A percentile compares a stretch with the other conserved stretches of the same genome.
phyloP scores from a whole-genome alignment of 805 yeast genomes.

The Ogataea dorogensis region DNA sequence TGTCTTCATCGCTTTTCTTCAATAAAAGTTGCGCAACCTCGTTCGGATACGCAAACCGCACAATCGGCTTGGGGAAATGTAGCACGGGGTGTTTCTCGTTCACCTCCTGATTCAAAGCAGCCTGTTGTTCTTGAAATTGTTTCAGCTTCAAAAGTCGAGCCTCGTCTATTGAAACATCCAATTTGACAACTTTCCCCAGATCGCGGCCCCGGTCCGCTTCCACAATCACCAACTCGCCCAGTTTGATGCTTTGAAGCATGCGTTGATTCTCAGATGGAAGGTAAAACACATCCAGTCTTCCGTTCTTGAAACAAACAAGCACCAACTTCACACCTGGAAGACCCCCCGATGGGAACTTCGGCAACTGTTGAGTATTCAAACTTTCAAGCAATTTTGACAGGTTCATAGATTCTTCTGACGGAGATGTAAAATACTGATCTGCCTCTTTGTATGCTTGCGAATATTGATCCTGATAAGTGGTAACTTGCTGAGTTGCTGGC shows the following conservation, averaged over 20 bases:
- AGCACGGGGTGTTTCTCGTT: conserved; percentile 43
- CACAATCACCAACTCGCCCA: conserved; percentile 73
- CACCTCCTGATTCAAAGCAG: conserved; percentile 47
- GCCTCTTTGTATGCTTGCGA: conserved; percentile 28
- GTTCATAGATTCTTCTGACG: conserved; percentile 26
- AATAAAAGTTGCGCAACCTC: conserved; percentile 58
- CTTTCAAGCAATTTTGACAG: conserved; percentile 24
- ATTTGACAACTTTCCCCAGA: conserved; percentile 61
- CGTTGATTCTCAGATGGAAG: conserved; percentile 41
- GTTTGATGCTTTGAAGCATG: conserved; percentile 33
- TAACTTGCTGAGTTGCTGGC: conserved; percentile 6
- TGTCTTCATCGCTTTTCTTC: conserved; percentile 67
- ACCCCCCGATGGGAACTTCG: conserved; percentile 33
- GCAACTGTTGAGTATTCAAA: conserved; percentile 28
- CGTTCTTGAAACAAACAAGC: conserved; percentile 74
- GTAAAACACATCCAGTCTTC: conserved; percentile 75
- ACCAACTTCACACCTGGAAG: conserved; percentile 43
- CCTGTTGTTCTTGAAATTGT: conserved; percentile 71
- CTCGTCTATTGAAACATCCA: conserved; percentile 59
- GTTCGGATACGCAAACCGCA: conserved; percentile 58
- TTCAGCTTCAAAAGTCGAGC: conserved; percentile 64
- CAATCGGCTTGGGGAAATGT: conserved; percentile 66
- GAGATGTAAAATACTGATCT: conserved; percentile 29
- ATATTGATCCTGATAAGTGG: conserved; percentile 26
- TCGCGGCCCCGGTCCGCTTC: conserved; percentile 84